These are phyloP conservation scores for Ustilago crameri DNA, from an alignment of 1,284 basidiomycete genomes.

Conservation along the genomic window DNA sequence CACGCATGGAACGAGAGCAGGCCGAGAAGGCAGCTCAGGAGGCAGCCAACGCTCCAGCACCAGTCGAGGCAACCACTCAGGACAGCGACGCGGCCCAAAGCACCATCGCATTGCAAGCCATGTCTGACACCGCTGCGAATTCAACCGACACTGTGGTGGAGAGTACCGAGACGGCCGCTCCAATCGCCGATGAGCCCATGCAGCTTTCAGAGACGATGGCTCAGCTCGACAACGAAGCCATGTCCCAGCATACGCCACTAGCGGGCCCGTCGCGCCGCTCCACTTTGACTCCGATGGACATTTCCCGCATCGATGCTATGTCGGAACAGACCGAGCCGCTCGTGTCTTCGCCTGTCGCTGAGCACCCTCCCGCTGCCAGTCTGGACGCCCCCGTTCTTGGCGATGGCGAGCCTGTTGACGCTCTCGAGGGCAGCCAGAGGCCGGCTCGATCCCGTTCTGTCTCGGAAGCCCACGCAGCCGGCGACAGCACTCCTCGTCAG, in stretches of 20 bases:
- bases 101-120: background rate
- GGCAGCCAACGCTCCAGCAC: background rate
- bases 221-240: background rate
- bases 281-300: slow-evolving; percentile 12
- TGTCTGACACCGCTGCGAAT: background rate
- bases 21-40: slow-evolving; percentile 18
- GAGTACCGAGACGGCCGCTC: background rate
- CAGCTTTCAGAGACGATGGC: slow-evolving; percentile 10
- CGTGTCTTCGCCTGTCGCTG: slow-evolving; percentile 19
- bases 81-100: background rate
- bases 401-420: slow-evolving; percentile 13
- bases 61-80: background rate
- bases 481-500: slow-evolving; percentile 39
- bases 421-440: slow-evolving; percentile 17
- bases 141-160: background rate
- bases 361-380: slow-evolving; percentile 5
- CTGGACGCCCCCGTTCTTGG: slow-evolving; percentile 29
- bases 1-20: slow-evolving; percentile 30
- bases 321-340: slow-evolving; percentile 1
- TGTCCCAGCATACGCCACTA: background rate
- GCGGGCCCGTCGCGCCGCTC: slow-evolving; percentile 9
- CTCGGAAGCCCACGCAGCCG: slow-evolving; percentile 11
- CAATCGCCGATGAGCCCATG: slow-evolving; percentile 29
- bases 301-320: slow-evolving; percentile 9
- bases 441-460: slow-evolving; percentile 12